These are phyloP conservation scores for Keithomyces neogunnii DNA, from an alignment of 2,329 filamentous ascomycete species.

Conservation along the genomic window DNA sequence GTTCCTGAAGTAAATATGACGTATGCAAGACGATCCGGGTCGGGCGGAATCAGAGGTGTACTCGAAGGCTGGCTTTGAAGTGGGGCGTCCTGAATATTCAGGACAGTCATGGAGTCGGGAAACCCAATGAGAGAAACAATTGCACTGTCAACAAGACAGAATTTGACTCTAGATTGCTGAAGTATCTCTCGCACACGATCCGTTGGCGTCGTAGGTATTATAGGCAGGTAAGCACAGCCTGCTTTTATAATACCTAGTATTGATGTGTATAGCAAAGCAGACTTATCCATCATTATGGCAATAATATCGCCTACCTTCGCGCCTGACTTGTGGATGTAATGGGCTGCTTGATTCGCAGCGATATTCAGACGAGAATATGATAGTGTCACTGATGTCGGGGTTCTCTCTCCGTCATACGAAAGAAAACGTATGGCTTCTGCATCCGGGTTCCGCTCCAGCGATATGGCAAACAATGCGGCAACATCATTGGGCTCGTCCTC, in stretches of 20 bases:
- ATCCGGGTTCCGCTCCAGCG: constrained; percentile 38
- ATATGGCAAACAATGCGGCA: constrained; percentile 36
- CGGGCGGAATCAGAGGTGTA: constrained; percentile 29
- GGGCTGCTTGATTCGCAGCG: constrained; percentile 55
- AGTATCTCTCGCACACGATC: constrained; percentile 56
- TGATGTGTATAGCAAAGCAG: constrained; percentile 58
- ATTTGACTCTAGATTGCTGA: constrained; percentile 42
- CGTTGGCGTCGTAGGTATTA: constrained; percentile 62
- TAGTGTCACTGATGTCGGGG: constrained; percentile 30
- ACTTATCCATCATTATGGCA: constrained; percentile 74
- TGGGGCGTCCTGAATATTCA: constrained; percentile 25
- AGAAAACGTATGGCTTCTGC: constrained; percentile 59
- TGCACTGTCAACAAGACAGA: constrained; percentile 33
- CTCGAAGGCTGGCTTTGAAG: constrained; percentile 20
- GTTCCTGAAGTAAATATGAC: constrained; percentile 79
- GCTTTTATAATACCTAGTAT: constrained; percentile 69
- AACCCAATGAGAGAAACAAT: constrained; percentile 12
- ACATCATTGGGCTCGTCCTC: constrained; percentile 5
- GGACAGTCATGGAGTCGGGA: constrained; percentile 11
- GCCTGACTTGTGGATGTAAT: constrained; percentile 37
- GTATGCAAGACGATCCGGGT: constrained; percentile 55
- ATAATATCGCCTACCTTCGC: constrained; percentile 48
- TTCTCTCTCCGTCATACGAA: constrained; percentile 16
- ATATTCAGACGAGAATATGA: constrained; percentile 59
- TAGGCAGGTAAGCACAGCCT: constrained; percentile 71